Evolutionary conservation across 306 rosid species (phyloP), one percentile per base, ranked within the genome.

Genomic region (Quercus alba): DNA sequence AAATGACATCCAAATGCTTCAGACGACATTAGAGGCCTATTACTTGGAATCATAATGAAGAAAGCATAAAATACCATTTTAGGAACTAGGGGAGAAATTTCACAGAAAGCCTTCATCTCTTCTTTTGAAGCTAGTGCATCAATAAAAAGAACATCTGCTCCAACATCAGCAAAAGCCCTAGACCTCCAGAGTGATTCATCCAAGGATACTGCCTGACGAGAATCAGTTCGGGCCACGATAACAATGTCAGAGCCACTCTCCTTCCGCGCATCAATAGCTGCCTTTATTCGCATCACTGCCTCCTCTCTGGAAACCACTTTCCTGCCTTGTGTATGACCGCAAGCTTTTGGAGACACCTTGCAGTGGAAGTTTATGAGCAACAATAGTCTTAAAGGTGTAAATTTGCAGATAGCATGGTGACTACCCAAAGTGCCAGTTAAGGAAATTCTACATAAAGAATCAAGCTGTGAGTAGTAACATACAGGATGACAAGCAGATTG

Each of bases 71-170:
- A 33, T 89, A 93, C 98, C 93, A 94, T 62, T 86, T 94, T 93
- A 2, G 98, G 97, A 75, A 92, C 81, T 71, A 77, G 79, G 64
- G 95, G 97, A 81, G 91, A 87, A 76, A 88, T 84, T 84, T 91
- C 90, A 79, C 97, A 91, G 51, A 94, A 82, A 81, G 91, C 88
- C 38, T 79, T 90, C 98, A 94, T 94, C 84, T 94, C 97, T 64
- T 94, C 92, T 70, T 81, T 88, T 6, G 98, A 90, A 71, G 89
- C 74, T 17, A 94, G 82, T 33, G 98, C 98, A 76, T 94, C 98
- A 20, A 92, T 80, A 77, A 94, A 94, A 80, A 92, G 90, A 86
- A 91, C 95, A 83, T 92, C 98, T 26, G 97, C 98, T 74, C 98
- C 98, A 70, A 90, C 98, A 81, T 94, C 98, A 5, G 92, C 95